Conservation (phyloP, 495 filamentous ascomycete species). For the Tuber aestivum region DNA sequence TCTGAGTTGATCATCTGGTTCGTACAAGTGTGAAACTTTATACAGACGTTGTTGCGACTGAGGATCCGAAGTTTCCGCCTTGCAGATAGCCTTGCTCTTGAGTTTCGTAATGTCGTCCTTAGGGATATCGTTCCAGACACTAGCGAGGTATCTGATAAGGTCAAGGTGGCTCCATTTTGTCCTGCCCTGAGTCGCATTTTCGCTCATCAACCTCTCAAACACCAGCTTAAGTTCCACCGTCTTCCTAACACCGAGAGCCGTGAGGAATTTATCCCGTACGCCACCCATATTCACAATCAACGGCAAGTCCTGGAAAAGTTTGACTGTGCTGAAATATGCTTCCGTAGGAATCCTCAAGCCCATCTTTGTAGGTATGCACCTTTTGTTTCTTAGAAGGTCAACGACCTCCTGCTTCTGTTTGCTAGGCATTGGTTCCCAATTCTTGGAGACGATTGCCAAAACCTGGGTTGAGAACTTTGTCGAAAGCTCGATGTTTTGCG, state of each 20-base stretch:
- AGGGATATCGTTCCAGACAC: conserved; percentile 86
- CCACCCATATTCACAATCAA: conserved; percentile 64
- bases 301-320: conserved; percentile 88
- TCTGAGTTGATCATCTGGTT: conserved; percentile 67
- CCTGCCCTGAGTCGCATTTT: conserved; percentile 46
- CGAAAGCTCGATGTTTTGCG: conserved; percentile 61
- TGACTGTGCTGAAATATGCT: conserved; percentile 87
- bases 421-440: conserved; percentile 70
- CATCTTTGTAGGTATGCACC: conserved; percentile 81
- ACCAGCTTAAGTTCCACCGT: conserved; percentile 91
- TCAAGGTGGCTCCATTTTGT: conserved; percentile 87
- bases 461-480: conserved; percentile 71
- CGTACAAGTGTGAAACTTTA: conserved; percentile 76
- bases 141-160: conserved; percentile 85
- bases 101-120: conserved; percentile 72
- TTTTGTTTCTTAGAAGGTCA: conserved; percentile 56
- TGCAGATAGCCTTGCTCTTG: conserved; percentile 69
- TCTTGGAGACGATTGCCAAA: conserved; percentile 74
- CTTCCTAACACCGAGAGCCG: conserved; percentile 70
- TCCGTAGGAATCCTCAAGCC: conserved; percentile 85
- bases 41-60: conserved; percentile 52
- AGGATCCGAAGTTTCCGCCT: conserved; percentile 56
- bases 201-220: conserved; percentile 70
- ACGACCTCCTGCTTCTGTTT: conserved; percentile 60
- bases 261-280: conserved; percentile 83